phyloP scores from a whole-genome alignment of 768 basidiomycete genomes.

The Pisolithus sp. region DNA sequence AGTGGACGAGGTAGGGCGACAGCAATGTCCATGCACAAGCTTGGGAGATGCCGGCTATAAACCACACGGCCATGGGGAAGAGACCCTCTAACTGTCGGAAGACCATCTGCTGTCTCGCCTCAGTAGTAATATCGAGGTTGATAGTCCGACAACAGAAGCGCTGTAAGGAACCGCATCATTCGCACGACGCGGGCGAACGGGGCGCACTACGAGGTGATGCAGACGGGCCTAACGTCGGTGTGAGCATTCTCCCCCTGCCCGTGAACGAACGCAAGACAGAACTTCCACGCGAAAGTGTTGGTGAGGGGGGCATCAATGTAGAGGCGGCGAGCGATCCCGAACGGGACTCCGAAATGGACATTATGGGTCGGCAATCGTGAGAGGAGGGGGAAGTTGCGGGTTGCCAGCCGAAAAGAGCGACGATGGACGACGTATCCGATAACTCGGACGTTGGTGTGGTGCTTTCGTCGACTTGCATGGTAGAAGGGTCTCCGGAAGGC shows the following conservation, averaged over 20 bases:
- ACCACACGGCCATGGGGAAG: slow-evolving; percentile 56
- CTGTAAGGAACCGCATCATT: no score
- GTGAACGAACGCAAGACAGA: slow-evolving; percentile 23
- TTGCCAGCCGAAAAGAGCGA: slow-evolving; percentile 46
- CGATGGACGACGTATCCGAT: slow-evolving; percentile 35
- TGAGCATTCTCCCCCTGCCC: slow-evolving; percentile 16
- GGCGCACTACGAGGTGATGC: slow-evolving; percentile 12
- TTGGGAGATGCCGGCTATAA: slow-evolving; percentile 53
- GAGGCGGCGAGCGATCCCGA: slow-evolving; percentile 24
- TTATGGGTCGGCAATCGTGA: slow-evolving; percentile 7
- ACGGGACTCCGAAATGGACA: slow-evolving; percentile 18
- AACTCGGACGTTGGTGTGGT: slow-evolving; percentile 13
- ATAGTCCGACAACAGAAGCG: no score
- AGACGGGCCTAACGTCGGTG: slow-evolving; percentile 6
- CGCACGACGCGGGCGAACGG: slow-evolving; percentile 3
- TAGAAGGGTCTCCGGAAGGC: slow-evolving; percentile 14
- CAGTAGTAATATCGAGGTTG: slow-evolving; percentile 48
- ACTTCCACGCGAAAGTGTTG: slow-evolving; percentile 25
- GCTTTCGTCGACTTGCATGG: slow-evolving; percentile 8
- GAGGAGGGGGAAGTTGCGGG: slow-evolving; percentile 22
- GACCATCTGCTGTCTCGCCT: slow-evolving; percentile 59
- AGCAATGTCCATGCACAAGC: slow-evolving; percentile 58
- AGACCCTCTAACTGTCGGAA: slow-evolving; percentile 57
- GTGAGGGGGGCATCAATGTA: slow-evolving; percentile 22
- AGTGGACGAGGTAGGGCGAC: slow-evolving; percentile 44